Evolutionary conservation across 345 rosid species (phyloP).

Genomic region (Arabis alpina): DNA sequence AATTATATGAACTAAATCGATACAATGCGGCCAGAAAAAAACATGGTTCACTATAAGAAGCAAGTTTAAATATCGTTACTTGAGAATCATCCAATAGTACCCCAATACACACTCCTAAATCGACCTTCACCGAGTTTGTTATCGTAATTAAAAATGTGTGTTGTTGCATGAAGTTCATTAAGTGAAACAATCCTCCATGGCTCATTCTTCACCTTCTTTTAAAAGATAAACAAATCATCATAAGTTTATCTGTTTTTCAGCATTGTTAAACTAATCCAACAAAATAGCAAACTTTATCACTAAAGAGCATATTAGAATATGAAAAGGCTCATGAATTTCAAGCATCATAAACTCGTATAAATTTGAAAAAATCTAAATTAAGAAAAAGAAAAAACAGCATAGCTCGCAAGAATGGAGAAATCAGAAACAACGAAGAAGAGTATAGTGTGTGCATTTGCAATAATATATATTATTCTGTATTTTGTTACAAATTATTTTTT

Average conservation of each 20-base stretch:
- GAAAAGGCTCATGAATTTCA: neutral
- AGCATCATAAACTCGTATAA: neutral
- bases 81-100: constrained; percentile 98
- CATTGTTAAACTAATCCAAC: constrained; percentile 2
- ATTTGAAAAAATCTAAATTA: constrained; percentile 18
- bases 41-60: neutral
- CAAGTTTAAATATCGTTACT: constrained; percentile 47
- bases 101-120: constrained; percentile 98
- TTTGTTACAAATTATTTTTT: too few relatives aligned
- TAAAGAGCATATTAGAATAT: constrained; percentile 1
- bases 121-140: constrained; percentile 97
- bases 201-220: constrained; percentile 59
- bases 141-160: constrained; percentile 93
- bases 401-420: constrained; percentile 6
- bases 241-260: neutral
- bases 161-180: constrained; percentile 88
- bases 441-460: too few relatives aligned
- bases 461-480: too few relatives aligned
- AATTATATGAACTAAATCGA: constrained; percentile 10
- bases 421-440: neutral
- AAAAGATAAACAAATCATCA: constrained; percentile 14
- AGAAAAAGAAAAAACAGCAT: neutral
- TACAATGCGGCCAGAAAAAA: neutral
- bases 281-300: neutral
- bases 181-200: constrained; percentile 83